phyloP scores from a whole-genome alignment of 805 yeast genomes.

The Kodamaea kaohsiungensis region DNA sequence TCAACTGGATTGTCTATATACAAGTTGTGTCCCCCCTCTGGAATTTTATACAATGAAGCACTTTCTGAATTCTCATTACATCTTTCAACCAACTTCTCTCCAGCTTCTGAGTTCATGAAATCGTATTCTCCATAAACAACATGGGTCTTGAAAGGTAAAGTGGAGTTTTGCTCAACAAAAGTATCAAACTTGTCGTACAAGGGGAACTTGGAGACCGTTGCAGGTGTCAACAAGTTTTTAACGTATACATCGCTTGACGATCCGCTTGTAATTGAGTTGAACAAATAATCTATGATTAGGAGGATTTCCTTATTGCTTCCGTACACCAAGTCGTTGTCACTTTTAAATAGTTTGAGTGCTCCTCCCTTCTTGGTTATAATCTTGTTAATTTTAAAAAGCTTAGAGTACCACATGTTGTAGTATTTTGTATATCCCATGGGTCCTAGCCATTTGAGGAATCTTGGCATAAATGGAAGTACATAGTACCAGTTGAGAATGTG shows the following conservation, averaged over 20 bases:
- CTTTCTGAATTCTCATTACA: background rate
- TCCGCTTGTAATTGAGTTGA: constrained; percentile 41
- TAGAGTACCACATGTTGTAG: constrained; percentile 42
- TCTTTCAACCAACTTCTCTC: constrained; percentile 33
- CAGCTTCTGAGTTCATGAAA: constrained; percentile 68
- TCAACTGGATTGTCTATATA: constrained; percentile 48
- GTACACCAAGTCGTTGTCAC: constrained; percentile 32
- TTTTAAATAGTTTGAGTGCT: constrained; percentile 21
- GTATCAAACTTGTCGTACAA: constrained; percentile 54
- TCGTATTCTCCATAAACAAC: constrained; percentile 70
- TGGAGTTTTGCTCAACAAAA: constrained; percentile 24
- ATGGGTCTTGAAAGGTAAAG: constrained; percentile 34
- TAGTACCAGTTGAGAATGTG: constrained; percentile 39
- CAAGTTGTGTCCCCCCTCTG: constrained; percentile 46
- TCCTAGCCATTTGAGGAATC: constrained; percentile 48
- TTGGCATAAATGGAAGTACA: constrained; percentile 47
- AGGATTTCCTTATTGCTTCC: constrained; percentile 40
- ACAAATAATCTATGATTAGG: constrained; percentile 41
- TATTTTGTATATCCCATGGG: constrained; percentile 42
- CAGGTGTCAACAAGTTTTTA: constrained; percentile 53
- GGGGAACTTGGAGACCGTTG: constrained; percentile 67
- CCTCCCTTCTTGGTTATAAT: constrained; percentile 36
- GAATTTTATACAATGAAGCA: constrained; percentile 16
- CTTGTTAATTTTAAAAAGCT: constrained; percentile 40
- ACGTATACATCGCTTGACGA: constrained; percentile 42